Evolutionary conservation across 1,284 basidiomycete species (phyloP).

Genomic region (Trichosporon faecale): DNA sequence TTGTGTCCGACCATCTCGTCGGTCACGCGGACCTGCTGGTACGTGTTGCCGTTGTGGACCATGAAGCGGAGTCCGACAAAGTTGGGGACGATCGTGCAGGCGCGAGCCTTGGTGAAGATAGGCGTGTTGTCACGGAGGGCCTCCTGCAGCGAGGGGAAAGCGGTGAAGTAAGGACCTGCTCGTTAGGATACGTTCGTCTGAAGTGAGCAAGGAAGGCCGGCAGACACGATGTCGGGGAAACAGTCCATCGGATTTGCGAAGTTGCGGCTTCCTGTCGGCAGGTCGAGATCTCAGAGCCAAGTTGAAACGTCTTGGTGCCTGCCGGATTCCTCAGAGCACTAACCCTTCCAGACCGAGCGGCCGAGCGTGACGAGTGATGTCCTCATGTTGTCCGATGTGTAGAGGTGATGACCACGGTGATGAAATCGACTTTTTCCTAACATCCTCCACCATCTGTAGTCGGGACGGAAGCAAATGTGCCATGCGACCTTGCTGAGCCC

Average conservation of each 20-base stretch:
- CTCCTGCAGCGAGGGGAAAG: constrained; percentile 84
- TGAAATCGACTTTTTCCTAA: constrained; percentile 22
- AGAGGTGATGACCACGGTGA: background rate
- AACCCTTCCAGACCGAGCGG: constrained; percentile 55
- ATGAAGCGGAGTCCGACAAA: constrained; percentile 87
- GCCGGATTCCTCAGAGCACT: constrained; percentile 10
- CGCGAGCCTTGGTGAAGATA: constrained; percentile 82
- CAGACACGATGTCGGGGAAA: background rate
- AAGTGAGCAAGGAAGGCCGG: background rate
- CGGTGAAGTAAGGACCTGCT: constrained; percentile 87
- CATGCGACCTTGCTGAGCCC: background rate
- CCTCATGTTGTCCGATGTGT: constrained; percentile 18
- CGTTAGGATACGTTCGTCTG: background rate
- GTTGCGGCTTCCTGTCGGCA: background rate
- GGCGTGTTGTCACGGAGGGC: constrained; percentile 78
- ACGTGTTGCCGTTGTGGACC: constrained; percentile 93
- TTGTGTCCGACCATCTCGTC: constrained; percentile 99
- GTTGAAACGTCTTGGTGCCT: background rate
- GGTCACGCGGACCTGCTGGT: constrained; percentile 77
- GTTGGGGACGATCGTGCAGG: constrained; percentile 91
- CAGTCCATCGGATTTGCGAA: background rate
- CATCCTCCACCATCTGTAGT: background rate
- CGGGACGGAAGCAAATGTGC: constrained; percentile 19
- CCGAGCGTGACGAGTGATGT: constrained; percentile 30
- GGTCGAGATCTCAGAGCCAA: background rate